These are phyloP conservation scores for Lycium barbarum DNA, from an alignment of 257 asterid genomes.

Conservation along the genomic window DNA sequence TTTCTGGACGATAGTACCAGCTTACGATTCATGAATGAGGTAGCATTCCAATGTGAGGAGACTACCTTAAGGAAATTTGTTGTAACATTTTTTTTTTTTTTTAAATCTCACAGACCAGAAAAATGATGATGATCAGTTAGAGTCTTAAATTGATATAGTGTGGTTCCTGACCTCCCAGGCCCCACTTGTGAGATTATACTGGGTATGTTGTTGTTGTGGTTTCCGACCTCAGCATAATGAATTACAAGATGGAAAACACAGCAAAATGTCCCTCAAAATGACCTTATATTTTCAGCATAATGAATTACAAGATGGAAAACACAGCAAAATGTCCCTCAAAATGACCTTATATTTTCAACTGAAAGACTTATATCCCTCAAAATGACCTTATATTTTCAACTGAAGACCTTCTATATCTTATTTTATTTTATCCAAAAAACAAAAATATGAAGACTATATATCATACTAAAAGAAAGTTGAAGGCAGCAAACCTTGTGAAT, in stretches of 20 bases:
- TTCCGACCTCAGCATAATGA: neutral
- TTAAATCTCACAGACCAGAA: neutral
- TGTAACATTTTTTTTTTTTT: neutral
- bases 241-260: neutral
- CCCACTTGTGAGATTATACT: too few relatives aligned
- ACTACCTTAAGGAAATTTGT: neutral
- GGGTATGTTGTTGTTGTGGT: neutral
- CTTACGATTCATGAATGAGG: neutral
- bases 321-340: neutral
- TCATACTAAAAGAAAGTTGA: neutral
- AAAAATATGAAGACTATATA: neutral
- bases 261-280: neutral
- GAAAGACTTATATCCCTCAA: constrained; percentile 18
- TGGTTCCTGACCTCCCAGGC: neutral
- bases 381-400: neutral
- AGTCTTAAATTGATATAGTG: neutral
- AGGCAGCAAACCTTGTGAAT: neutral
- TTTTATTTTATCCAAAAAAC: neutral
- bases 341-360: neutral
- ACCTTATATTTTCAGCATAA: too few relatives aligned
- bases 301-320: too few relatives aligned
- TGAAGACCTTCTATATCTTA: neutral
- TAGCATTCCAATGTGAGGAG: neutral
- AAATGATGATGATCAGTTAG: neutral
- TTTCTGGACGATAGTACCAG: neutral